A percentile compares a stretch with the other conserved stretches of the same genome.
phyloP scores from a whole-genome alignment of 2,329 filamentous ascomycete genomes.

The Sporothrix inflata region DNA sequence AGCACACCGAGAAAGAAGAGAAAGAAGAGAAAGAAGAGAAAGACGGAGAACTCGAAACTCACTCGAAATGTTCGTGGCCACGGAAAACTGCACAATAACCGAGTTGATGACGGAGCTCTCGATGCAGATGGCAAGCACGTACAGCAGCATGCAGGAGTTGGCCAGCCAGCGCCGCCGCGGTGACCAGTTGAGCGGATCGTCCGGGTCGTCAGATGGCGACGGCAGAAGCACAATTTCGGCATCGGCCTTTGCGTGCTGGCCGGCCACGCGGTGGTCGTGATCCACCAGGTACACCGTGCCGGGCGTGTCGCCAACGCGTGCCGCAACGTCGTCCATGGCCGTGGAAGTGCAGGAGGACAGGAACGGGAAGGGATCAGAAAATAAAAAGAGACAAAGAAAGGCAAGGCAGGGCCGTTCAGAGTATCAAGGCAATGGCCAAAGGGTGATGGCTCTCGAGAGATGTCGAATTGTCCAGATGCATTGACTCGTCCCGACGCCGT shows the following conservation, averaged over 20 bases:
- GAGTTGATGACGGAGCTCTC: constrained; percentile 16
- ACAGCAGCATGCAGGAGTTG: background rate
- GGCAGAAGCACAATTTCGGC: constrained; percentile 3
- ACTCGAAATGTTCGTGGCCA: background rate
- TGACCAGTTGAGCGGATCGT: constrained; percentile 12
- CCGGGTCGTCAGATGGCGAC: background rate
- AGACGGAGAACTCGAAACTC: too few species aligned
- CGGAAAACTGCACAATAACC: background rate
- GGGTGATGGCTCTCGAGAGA: background rate
- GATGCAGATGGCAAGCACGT: constrained; percentile 11
- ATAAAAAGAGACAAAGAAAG: too few species aligned
- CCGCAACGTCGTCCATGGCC: background rate
- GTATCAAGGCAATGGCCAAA: background rate
- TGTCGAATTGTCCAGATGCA: background rate
- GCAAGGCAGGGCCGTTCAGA: too few species aligned
- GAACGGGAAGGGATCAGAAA: too few species aligned
- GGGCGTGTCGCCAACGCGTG: constrained; percentile 19
- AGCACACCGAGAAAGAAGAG: too few species aligned
- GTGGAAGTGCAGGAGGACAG: background rate
- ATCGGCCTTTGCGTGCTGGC: constrained; percentile 6
- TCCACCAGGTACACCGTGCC: constrained; percentile 10
- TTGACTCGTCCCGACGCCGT: background rate
- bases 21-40: too few species aligned
- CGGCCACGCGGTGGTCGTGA: background rate
- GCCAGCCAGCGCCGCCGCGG: constrained; percentile 8